Conservation (phyloP, 352 stramenopile genomes). For the Phytophthora boehmeriae region DNA sequence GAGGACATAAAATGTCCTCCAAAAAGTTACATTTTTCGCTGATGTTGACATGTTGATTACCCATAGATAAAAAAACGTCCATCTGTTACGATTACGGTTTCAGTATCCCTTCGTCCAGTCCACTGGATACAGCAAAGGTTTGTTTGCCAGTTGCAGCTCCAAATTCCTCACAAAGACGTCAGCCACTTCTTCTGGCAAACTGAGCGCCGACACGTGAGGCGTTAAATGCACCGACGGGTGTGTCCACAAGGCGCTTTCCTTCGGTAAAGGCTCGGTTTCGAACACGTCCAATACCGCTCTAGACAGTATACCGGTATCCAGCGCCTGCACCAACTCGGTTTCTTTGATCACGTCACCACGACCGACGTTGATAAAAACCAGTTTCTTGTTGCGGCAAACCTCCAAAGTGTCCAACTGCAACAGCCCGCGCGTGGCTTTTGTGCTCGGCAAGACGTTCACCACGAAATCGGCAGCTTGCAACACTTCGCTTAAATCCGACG, state of each 20-base stretch:
- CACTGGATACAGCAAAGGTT: constrained; percentile 52
- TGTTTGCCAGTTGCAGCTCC: constrained; percentile 39
- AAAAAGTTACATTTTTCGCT: no score
- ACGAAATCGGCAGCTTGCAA: constrained; percentile 71
- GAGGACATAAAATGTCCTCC: no score
- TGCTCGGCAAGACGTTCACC: constrained; percentile 88
- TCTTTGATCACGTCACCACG: constrained; percentile 85
- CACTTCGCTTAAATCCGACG: constrained; percentile 52
- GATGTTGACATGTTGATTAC: no score
- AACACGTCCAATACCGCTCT: constrained; percentile 71
- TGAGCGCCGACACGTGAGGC: constrained; percentile 83
- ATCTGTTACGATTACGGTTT: no score
- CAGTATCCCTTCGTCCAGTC: constrained; percentile 66
- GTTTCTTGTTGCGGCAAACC: constrained; percentile 53
- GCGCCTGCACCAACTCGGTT: constrained; percentile 60
- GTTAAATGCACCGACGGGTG: constrained; percentile 73
- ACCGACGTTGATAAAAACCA: constrained; percentile 90
- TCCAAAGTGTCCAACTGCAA: constrained; percentile 53
- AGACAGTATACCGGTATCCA: constrained; percentile 69
- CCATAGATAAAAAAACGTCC: no score
- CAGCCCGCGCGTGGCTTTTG: constrained; percentile 68
- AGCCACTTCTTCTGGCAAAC: constrained; percentile 76
- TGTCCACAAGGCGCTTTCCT: constrained; percentile 67
- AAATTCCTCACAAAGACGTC: constrained; percentile 76
- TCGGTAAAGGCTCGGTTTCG: constrained; percentile 50